Evolutionary conservation across 2,329 filamentous ascomycete species (phyloP).

Genomic region (Aspergillus puulaauensis): DNA sequence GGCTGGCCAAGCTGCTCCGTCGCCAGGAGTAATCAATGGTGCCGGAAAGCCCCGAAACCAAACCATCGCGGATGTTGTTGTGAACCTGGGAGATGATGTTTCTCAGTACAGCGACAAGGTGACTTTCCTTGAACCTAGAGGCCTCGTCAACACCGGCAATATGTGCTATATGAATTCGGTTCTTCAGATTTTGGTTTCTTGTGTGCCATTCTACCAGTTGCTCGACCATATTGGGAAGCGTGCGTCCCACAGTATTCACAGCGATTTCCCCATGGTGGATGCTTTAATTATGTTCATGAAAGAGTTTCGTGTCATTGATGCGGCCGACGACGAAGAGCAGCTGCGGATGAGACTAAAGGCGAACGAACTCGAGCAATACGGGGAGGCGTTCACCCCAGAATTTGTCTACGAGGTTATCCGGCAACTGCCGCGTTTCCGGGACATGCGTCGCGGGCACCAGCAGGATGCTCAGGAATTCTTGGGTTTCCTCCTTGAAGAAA

Average conservation of each 20-base stretch:
- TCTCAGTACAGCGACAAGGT: constrained; percentile 61
- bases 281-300: constrained; percentile 96
- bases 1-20: constrained; percentile 27
- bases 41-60: constrained; percentile 51
- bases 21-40: constrained; percentile 36
- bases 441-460: constrained; percentile 93
- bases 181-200: constrained; percentile 92
- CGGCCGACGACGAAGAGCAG: constrained; percentile 71
- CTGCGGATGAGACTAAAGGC: constrained; percentile 72
- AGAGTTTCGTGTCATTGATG: constrained; percentile 83
- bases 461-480: constrained; percentile 98
- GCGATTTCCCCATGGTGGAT: constrained; percentile 88
- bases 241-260: constrained; percentile 88
- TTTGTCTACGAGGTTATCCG: constrained; percentile 94
- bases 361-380: constrained; percentile 83
- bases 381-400: constrained; percentile 87
- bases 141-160: constrained; percentile 94
- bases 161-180: constrained; percentile 99
- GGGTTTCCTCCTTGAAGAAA: constrained; percentile 84
- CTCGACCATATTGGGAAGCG: constrained; percentile 81
- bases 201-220: constrained; percentile 91
- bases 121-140: constrained; percentile 85
- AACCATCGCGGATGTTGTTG: constrained; percentile 75
- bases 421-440: constrained; percentile 80
- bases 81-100: constrained; percentile 66